phyloP scores from a whole-genome alignment of 2,329 filamentous ascomycete species.

The Aspergillus pseudotamarii region DNA sequence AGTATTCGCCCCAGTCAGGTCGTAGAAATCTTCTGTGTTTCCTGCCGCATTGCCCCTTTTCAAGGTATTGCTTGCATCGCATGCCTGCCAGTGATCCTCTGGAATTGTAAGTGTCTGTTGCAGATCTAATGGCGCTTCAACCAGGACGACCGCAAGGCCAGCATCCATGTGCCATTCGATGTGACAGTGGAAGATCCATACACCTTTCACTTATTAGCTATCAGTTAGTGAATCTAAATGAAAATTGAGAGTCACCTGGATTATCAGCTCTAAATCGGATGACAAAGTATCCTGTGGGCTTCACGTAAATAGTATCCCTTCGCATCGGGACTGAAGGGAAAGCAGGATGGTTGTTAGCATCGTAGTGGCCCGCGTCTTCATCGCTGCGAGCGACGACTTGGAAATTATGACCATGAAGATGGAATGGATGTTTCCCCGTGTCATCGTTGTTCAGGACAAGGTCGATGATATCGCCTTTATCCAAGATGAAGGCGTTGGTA shows the following conservation, averaged over 20 bases:
- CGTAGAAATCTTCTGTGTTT: constrained; percentile 65
- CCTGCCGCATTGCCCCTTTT: constrained; percentile 73
- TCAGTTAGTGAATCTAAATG: background rate
- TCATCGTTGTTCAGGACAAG: constrained; percentile 50
- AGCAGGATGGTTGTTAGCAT: constrained; percentile 29
- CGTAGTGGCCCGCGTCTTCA: constrained; percentile 36
- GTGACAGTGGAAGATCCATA: constrained; percentile 79
- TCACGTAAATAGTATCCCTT: constrained; percentile 68
- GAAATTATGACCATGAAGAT: constrained; percentile 64
- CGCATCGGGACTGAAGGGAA: constrained; percentile 64
- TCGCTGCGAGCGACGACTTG: constrained; percentile 65
- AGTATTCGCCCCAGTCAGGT: constrained; percentile 64
- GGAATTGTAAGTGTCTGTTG: constrained; percentile 66
- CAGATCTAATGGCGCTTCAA: constrained; percentile 65
- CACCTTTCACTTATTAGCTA: constrained; percentile 32
- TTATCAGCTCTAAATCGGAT: constrained; percentile 53
- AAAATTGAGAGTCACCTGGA: constrained; percentile 21
- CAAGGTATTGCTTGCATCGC: constrained; percentile 55
- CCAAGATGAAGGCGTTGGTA: constrained; percentile 55
- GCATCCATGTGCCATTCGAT: constrained; percentile 75
- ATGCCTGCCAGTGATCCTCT: constrained; percentile 61
- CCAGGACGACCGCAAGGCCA: constrained; percentile 66
- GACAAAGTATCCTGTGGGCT: constrained; percentile 68
- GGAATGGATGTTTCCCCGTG: constrained; percentile 51
- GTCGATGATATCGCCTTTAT: constrained; percentile 45